Percentiles rank a stretch among this genome's conserved stretches.
Conservation (phyloP, 2,329 filamentous ascomycete species). For the Aspergillus sp. region DNA sequence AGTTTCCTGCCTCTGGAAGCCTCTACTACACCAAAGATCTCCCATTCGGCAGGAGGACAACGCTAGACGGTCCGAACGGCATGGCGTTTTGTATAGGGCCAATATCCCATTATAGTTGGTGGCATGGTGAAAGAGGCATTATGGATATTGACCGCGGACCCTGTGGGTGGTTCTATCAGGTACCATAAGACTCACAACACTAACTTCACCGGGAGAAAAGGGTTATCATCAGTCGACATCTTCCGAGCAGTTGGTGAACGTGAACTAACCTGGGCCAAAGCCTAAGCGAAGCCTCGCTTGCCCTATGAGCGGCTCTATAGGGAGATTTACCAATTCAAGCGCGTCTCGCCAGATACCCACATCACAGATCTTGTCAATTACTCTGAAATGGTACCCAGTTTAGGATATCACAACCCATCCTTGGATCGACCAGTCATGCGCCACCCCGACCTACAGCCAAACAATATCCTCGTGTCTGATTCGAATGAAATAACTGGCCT, state of each 20-base stretch:
- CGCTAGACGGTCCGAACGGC: constrained; percentile 15
- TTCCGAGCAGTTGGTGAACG: constrained; percentile 16
- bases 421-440: constrained; percentile 22
- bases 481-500: constrained; percentile 37
- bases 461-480: constrained; percentile 33
- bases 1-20: constrained; percentile 15
- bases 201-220: constrained; percentile 9
- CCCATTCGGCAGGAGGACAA: background rate
- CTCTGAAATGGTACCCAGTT: constrained; percentile 13
- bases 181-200: background rate
- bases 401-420: constrained; percentile 10
- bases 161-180: constrained; percentile 16
- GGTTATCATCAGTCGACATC: constrained; percentile 11
- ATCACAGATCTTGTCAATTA: constrained; percentile 20
- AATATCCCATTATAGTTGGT: constrained; percentile 18
- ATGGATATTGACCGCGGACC: constrained; percentile 18
- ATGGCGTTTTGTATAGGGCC: constrained; percentile 22
- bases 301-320: constrained; percentile 22
- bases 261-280: constrained; percentile 20
- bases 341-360: constrained; percentile 18
- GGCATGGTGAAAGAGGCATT: constrained; percentile 14
- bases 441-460: constrained; percentile 31
- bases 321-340: constrained; percentile 17
- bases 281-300: constrained; percentile 19
- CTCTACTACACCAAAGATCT: constrained; percentile 15